A percentile compares a stretch with the other conserved stretches of the same genome.
Evolutionary conservation across 2,329 filamentous ascomycete species (phyloP).

Genomic region (Aspergillus glaucus): DNA sequence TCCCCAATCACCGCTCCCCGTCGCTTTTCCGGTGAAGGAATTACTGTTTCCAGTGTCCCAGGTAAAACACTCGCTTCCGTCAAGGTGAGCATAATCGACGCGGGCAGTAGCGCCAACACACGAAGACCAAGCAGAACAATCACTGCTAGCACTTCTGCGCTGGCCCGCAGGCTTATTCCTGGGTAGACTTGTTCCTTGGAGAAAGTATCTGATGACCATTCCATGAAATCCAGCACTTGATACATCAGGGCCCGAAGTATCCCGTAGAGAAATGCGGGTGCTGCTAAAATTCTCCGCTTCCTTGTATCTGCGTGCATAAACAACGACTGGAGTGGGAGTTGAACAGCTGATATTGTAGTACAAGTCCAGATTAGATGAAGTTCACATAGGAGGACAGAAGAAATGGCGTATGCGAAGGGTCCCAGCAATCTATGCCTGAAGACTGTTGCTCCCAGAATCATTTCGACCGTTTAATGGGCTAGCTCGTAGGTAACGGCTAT

Average conservation of each 20-base stretch:
- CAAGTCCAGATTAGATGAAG: not conserved
- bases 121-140: not conserved
- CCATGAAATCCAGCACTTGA: not conserved
- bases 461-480: not conserved
- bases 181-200: not conserved
- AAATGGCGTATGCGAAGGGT: not conserved
- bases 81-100: not conserved
- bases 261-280: not conserved
- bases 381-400: not conserved
- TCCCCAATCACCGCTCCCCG: not conserved
- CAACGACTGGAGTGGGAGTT: not conserved
- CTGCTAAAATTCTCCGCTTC: not conserved
- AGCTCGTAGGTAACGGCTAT: not conserved
- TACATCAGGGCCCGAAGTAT: not conserved
- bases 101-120: not conserved
- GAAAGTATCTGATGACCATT: not conserved
- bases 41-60: not conserved
- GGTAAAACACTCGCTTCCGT: not conserved
- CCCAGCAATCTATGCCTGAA: not conserved
- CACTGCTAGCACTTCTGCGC: not conserved
- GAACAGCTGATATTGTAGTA: not conserved
- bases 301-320: not conserved
- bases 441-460: not conserved
- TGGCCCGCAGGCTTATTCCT: not conserved
- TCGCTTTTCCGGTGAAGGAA: not conserved